Conservation (phyloP, 345 rosid genomes). For the Gossypium sturtianum region DNA sequence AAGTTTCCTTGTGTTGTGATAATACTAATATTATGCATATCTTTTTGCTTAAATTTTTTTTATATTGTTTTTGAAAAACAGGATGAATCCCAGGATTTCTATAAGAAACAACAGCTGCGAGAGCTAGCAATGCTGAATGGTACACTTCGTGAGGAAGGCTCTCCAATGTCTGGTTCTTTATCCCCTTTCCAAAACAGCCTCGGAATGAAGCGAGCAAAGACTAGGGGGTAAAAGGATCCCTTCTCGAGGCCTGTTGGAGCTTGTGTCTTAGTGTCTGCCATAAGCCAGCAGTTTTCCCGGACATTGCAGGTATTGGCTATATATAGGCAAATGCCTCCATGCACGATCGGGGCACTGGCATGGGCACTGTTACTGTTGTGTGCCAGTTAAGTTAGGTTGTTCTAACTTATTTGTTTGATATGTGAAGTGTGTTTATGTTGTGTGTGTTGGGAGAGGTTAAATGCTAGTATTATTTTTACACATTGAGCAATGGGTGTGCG, state of each 20-base stretch:
- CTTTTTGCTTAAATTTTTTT: not conserved
- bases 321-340: slow-evolving; percentile 31
- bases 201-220: slow-evolving; percentile 96
- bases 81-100: slow-evolving; percentile 95
- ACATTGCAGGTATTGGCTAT: slow-evolving; percentile 24
- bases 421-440: slow-evolving; percentile 33
- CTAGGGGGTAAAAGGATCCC: slow-evolving; percentile 48
- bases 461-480: slow-evolving; percentile 7
- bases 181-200: slow-evolving; percentile 87
- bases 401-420: slow-evolving; percentile 33
- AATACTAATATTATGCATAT: not conserved
- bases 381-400: slow-evolving; percentile 29
- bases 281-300: slow-evolving; percentile 24
- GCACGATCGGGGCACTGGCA: slow-evolving; percentile 45
- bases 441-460: slow-evolving; percentile 16
- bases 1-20: not conserved
- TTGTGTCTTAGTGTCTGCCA: slow-evolving; percentile 25
- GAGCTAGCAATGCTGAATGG: slow-evolving; percentile 96
- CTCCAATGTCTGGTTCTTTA: slow-evolving; percentile 88
- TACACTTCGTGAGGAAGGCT: slow-evolving; percentile 83
- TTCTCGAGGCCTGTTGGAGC: slow-evolving; percentile 25
- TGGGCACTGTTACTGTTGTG: slow-evolving; percentile 6
- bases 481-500: slow-evolving; percentile 2
- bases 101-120: slow-evolving; percentile 93
- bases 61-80: slow-evolving; percentile 8